Base-by-base conservation (phyloP, 176 grass and related monocot species). In the Carex scoparia region DNA sequence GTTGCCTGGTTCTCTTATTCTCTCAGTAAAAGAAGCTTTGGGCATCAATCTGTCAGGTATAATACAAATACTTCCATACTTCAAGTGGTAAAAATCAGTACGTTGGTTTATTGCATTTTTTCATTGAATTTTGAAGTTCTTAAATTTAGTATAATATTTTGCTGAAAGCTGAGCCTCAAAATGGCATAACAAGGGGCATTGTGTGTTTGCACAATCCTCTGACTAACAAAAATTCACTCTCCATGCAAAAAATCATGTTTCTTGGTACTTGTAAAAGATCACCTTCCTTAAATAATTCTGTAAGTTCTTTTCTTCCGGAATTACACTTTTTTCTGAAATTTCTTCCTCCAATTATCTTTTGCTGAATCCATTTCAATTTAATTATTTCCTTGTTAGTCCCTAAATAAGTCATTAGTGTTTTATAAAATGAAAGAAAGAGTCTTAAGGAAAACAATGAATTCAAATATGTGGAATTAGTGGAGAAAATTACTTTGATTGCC, bases 21-120 rank as follows among this genome's bases (percentile, higher is more conserved):
- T 74, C 65, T 86, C 65, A 89, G 23, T 55, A 86, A 69, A 69
- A 92, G 82, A 80, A 30, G 55, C 28, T 98, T 79, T 66, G 90
- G 81, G 27, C 80, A 66, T 83, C 85, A 88, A 85, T 93, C 95
- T 84, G 60, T 89, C 12, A 92, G 84, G 95, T 98, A 92, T 33
- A 57, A 57, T 11, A n/a, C 30, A 23, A 30, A 68, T 65, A 30
- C 55, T 28, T 56, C 10, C 30, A 55, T 56, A 56, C 18, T 13
- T 14, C 18, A 67, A 82, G 12, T 64, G 42, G 68, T 64, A 44
- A 69, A 65, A 33, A 65, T 77, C 27, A 77, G 11, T 76, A 54
- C 7, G 14, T 28, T 76, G 10, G 3, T 4, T 55, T 53, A 46
- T 55, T 76, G 46, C 33, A 12, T 56, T 7, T 55, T 54, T 31